Evolutionary conservation across 495 filamentous ascomycete species (phyloP), one percentile per base, ranked within the genome.

Genomic region (Hypoxylon lienhwacheense): DNA sequence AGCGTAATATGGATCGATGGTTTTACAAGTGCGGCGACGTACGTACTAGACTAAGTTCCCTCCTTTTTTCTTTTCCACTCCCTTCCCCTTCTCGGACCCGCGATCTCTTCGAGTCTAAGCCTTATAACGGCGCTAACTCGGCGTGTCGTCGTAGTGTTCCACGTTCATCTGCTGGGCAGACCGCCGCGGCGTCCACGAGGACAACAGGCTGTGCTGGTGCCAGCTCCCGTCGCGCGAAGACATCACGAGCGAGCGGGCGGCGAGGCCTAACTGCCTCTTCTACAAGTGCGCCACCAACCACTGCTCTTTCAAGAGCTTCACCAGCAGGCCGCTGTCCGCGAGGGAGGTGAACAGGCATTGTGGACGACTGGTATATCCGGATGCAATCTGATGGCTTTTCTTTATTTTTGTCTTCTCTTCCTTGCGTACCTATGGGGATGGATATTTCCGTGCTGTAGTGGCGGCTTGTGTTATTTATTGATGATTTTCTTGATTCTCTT

Each of bases 101-200:
- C n/a, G n/a, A n/a, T n/a, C n/a, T n/a, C n/a, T n/a, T n/a, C n/a
- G n/a, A n/a, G n/a, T n/a, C n/a, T n/a, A n/a, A 7, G 11, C 14
- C 1, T 15, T 28, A 32, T 26, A 8, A 40, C 16, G 16, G 2
- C 24, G 10, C 29, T 19, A 2, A 22, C 7, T 28, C 20, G n/a
- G n/a, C n/a, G 2, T 40, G 26, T 33, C 17, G 7, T 15, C 41
- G 8, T n/a, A 35, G 22, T 42, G 11, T 26, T 15, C 7, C 1
- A 4, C 16, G 20, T 52, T 58, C 34, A 36, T 51, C 33, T 61
- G 57, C 40, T 61, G 57, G 57, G 57, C 57, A 4, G 57, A 61
- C 35, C 14, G 7, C 3, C 5, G 11, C 0, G 37, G 53, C 2
- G 14, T 56, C 1, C 1, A 2, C 7, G 1, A 21, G 0, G 15